Evolutionary conservation across 164 flowering plant genomes (phyloP), one percentile per base, ranked within the genome.

Genomic region (Berberis thunbergii): DNA sequence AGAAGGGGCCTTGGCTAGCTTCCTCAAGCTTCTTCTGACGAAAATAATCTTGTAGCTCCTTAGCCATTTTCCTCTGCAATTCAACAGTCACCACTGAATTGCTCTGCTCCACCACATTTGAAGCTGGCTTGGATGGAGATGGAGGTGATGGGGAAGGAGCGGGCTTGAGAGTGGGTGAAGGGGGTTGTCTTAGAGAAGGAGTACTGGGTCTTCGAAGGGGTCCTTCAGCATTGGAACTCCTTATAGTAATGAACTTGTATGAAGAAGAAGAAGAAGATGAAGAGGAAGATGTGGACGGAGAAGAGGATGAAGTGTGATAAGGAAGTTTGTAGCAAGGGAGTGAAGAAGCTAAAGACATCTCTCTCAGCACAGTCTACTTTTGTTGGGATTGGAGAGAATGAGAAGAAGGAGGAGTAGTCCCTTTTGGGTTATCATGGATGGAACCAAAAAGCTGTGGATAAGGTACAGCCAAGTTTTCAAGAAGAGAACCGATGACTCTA

Each of bases 21-120:
- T 82, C 88, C 48, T 90, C 96, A 57, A 87, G 75, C 88, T 93
- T 90, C 95, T 87, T 90, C 84, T 82, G 76, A 75, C 80, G 80
- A 68, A 93, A 90, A 42, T 90, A 93, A 3, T 90, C 97, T 76
- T 85, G 98, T 57, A 93, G 78, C 75, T 93, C 98, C 79, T 84
- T 93, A 6, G 98, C 98, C 83, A 77, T 83, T 69, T 82, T 86
- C 69, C 98, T 84, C 83, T 93, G 98, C 63, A 85, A 93, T 79
- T 93, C 98, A 78, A 88, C 45, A 1, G 96, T 93, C 2, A 88
- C 67, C 40, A 76, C 81, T 26, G 26, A 26, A 26, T 26, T 26
- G 71, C 57, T 74, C 76, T 72, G 73, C 2, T 64, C 69, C 38
- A 71, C 60, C 1, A 61, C 44, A 2, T 4, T 64, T 8, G 69